A percentile compares a stretch with the other conserved stretches of the same genome.
These are phyloP conservation scores for Saraca asoca DNA, from an alignment of 331 rosid genomes.

Conservation along the genomic window DNA sequence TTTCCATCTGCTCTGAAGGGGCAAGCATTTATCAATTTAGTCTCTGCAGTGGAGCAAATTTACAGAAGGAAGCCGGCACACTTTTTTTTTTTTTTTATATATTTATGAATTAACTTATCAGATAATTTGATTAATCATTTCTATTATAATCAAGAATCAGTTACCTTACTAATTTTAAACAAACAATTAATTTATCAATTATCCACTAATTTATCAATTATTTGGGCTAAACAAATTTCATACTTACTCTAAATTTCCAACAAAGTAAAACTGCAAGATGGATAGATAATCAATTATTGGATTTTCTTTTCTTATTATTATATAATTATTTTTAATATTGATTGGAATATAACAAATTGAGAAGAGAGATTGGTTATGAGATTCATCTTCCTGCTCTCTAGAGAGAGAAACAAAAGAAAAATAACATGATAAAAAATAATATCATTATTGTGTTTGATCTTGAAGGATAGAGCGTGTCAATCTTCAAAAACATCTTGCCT, in stretches of 20 bases:
- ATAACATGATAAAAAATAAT: not conserved
- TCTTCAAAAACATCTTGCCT: not conserved
- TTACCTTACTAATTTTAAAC: too few species aligned
- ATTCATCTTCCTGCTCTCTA: not conserved
- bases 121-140: too few species aligned
- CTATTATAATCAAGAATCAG: too few species aligned
- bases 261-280: not conserved
- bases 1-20: not conserved
- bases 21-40: not conserved
- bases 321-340: not conserved
- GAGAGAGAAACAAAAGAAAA: not conserved
- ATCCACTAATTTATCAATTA: too few species aligned
- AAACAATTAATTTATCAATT: too few species aligned
- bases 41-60: not conserved
- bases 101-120: too few species aligned
- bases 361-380: not conserved
- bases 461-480: not conserved
- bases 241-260: not conserved
- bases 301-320: too few species aligned
- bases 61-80: not conserved
- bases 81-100: too few species aligned
- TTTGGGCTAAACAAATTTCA: too few species aligned
- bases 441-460: not conserved
- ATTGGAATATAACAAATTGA: not conserved
- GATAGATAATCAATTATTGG: not conserved